These are phyloP conservation scores for Mycena haematopus DNA, from an alignment of 768 basidiomycete genomes.

Conservation along the genomic window DNA sequence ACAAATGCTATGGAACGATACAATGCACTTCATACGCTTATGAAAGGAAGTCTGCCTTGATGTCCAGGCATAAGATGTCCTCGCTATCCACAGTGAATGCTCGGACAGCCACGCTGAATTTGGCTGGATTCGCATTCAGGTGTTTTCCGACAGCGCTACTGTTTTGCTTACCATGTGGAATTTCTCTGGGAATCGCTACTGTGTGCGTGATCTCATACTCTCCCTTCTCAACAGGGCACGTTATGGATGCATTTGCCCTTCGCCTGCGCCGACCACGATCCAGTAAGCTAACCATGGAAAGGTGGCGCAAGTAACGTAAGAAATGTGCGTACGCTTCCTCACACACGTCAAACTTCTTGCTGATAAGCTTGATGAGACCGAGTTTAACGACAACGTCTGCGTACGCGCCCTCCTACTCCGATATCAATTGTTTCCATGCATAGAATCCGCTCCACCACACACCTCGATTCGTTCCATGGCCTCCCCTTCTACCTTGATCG, in stretches of 20 bases:
- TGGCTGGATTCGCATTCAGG: conserved; percentile 58
- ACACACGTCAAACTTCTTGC: conserved; percentile 86
- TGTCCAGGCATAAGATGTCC: conserved; percentile 77
- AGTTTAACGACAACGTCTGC: conserved; percentile 92
- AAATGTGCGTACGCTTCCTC: conserved; percentile 74
- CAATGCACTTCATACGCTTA: no score
- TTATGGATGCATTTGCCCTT: conserved; percentile 76
- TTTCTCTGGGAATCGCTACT: conserved; percentile 89
- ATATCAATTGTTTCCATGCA: not conserved
- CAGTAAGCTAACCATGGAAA: not conserved
- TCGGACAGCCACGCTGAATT: conserved; percentile 72
- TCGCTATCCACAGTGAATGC: conserved; percentile 78
- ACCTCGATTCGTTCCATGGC: conserved; percentile 73
- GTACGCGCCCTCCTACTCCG: conserved; percentile 83
- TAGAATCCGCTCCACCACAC: not conserved
- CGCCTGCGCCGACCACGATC: not conserved
- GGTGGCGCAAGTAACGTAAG: not conserved
- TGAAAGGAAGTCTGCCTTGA: conserved; percentile 71
- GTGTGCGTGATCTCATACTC: conserved; percentile 78
- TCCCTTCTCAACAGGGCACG: conserved; percentile 84
- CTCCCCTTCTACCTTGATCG: conserved; percentile 74
- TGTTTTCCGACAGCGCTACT: not conserved
- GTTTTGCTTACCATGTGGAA: conserved; percentile 71
- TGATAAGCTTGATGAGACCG: conserved; percentile 85
- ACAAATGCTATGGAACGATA: no score